These are phyloP conservation scores for Chlamydomonas reinhardtii DNA, from an alignment of 163 green algal genomes.

Conservation along the genomic window DNA sequence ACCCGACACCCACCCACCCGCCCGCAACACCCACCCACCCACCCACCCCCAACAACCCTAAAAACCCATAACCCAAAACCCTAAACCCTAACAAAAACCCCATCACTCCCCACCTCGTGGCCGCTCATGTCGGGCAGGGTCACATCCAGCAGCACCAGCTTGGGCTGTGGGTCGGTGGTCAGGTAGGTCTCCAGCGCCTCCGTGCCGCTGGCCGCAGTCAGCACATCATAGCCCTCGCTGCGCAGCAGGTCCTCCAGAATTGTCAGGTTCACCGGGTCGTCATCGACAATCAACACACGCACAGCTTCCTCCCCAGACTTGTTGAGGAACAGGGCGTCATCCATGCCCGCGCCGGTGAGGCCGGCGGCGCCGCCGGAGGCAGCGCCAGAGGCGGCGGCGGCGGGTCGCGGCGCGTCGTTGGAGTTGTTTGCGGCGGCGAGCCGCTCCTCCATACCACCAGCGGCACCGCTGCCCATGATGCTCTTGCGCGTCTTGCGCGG, in stretches of 20 bases:
- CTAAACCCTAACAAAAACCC: too few species aligned
- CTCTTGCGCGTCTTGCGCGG: slow-evolving; percentile 6
- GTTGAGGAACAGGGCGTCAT: background rate
- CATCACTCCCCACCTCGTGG: slow-evolving; percentile 50
- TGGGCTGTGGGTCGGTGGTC: slow-evolving; percentile 49
- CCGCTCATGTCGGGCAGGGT: slow-evolving; percentile 62
- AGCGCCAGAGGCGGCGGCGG: too few species aligned
- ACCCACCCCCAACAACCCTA: background rate
- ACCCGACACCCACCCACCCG: too few species aligned
- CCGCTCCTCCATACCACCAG: slow-evolving; percentile 3
- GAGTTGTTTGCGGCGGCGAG: background rate
- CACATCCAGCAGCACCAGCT: slow-evolving; percentile 66
- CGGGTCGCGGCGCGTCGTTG: background rate
- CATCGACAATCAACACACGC: slow-evolving; percentile 57
- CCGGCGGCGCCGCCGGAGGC: too few species aligned
- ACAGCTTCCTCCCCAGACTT: background rate
- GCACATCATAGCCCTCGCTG: slow-evolving; percentile 44
- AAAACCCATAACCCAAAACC: background rate
- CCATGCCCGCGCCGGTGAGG: background rate
- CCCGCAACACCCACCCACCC: background rate
- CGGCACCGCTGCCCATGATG: slow-evolving; percentile 2
- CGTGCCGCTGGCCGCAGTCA: slow-evolving; percentile 49
- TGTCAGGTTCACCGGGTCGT: slow-evolving; percentile 60
- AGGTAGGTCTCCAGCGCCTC: slow-evolving; percentile 62
- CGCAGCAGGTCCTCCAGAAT: slow-evolving; percentile 58